Evolutionary conservation across 2,329 filamentous ascomycete species (phyloP).

Genomic region (Botrytis galanthina): DNA sequence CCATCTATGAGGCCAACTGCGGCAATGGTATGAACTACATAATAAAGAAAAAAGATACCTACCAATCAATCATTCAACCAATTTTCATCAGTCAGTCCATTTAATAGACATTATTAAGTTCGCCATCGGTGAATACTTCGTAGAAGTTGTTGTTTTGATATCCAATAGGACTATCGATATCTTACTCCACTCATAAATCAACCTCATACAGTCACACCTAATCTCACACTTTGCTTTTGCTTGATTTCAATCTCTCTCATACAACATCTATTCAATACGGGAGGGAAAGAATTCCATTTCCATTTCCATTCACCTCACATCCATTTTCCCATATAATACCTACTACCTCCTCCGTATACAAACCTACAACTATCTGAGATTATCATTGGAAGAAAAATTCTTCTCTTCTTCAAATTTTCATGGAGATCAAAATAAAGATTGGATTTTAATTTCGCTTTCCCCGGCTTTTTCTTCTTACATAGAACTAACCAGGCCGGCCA

Average conservation of each 20-base stretch:
- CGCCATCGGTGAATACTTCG: no score
- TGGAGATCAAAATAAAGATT: slow-evolving; percentile 3
- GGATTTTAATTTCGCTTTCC: background rate
- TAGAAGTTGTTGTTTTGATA: background rate
- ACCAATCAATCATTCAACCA: background rate
- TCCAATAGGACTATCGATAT: background rate
- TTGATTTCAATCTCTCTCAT: background rate
- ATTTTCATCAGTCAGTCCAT: background rate
- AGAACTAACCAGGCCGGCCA: background rate
- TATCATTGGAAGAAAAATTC: background rate
- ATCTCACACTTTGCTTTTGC: background rate
- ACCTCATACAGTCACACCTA: background rate
- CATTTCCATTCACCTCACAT: background rate
- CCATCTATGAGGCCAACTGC: background rate
- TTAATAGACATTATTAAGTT: background rate
- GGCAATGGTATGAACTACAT: background rate
- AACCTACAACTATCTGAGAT: background rate
- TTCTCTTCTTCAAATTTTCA: background rate
- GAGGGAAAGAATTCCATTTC: background rate
- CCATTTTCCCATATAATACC: background rate
- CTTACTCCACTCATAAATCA: background rate
- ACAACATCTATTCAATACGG: background rate
- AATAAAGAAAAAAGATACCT: background rate
- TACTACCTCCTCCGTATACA: no score
- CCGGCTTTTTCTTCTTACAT: slow-evolving; percentile 2